Conservation (phyloP, 768 basidiomycete genomes). For the Tylopilus vinaceipallidus region DNA sequence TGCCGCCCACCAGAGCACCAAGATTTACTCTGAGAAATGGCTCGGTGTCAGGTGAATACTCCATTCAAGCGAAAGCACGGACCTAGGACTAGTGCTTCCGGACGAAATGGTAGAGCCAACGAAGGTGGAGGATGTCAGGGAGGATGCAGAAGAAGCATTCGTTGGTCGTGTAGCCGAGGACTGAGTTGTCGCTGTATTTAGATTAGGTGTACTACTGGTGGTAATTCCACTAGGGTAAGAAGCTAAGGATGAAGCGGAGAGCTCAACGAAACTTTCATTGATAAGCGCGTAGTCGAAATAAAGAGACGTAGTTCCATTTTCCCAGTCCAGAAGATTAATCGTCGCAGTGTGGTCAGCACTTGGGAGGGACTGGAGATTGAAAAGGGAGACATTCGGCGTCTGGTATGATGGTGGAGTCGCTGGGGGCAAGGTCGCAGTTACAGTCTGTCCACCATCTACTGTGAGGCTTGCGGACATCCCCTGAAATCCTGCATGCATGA, state of each 20-base stretch:
- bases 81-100: neutral
- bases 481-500: slow-evolving; percentile 12
- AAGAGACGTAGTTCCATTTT: slow-evolving; percentile 1
- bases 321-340: slow-evolving; percentile 11
- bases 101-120: neutral
- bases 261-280: slow-evolving; percentile 7
- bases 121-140: too few relatives aligned
- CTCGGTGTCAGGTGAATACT: neutral
- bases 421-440: slow-evolving; percentile 1
- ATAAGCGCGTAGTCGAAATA: slow-evolving; percentile 17
- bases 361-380: slow-evolving; percentile 10
- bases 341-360: slow-evolving; percentile 8
- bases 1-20: slow-evolving; percentile 3
- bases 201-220: neutral
- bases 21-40: slow-evolving; percentile 1
- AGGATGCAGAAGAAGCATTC: neutral
- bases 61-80: neutral
- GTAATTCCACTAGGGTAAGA: neutral
- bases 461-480: slow-evolving; percentile 11
- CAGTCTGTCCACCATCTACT: slow-evolving; percentile 6
- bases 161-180: neutral
- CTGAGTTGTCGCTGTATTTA: neutral
- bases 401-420: slow-evolving; percentile 13
- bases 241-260: neutral
- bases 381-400: slow-evolving; percentile 15